Evolutionary conservation across 176 grass and related monocot species (phyloP).

Genomic region (Tuctoria greenei): DNA sequence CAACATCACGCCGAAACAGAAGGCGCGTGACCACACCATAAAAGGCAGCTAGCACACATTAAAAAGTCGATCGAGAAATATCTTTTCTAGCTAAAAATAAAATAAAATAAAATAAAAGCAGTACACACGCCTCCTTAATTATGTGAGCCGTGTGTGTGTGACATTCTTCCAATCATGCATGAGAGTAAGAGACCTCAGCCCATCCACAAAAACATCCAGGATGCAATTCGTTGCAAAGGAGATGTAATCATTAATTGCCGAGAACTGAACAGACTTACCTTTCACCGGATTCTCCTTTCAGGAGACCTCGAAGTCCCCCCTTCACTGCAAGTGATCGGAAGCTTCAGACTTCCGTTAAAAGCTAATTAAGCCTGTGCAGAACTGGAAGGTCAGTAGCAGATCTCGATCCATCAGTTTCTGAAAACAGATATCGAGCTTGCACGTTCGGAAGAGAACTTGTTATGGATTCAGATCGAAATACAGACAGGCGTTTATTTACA

Average conservation of each 20-base stretch:
- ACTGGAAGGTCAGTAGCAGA: neutral
- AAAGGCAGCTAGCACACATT: neutral
- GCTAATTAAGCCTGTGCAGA: constrained; percentile 12
- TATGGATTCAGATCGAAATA: neutral
- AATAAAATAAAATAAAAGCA: neutral
- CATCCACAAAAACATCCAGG: neutral
- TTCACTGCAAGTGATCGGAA: neutral
- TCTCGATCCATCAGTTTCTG: neutral
- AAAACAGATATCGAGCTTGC: neutral
- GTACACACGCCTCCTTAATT: no score
- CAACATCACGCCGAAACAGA: no score
- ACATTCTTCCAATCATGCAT: no score
- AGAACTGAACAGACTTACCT: constrained; percentile 33
- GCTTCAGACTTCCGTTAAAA: constrained; percentile 38
- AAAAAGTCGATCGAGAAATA: neutral
- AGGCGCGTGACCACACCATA: neutral
- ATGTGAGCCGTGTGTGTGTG: no score
- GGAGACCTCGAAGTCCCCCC: constrained; percentile 2
- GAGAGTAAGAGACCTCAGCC: neutral
- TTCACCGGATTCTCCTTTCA: constrained; percentile 37
- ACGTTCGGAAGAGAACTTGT: no score
- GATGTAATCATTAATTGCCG: neutral
- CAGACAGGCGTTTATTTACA: neutral
- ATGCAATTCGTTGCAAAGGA: constrained; percentile 13
- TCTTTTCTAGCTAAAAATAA: neutral